Evolutionary conservation across 2,329 filamentous ascomycete species (phyloP).

Genomic region (Magnaporthiopsis rhizophila): DNA sequence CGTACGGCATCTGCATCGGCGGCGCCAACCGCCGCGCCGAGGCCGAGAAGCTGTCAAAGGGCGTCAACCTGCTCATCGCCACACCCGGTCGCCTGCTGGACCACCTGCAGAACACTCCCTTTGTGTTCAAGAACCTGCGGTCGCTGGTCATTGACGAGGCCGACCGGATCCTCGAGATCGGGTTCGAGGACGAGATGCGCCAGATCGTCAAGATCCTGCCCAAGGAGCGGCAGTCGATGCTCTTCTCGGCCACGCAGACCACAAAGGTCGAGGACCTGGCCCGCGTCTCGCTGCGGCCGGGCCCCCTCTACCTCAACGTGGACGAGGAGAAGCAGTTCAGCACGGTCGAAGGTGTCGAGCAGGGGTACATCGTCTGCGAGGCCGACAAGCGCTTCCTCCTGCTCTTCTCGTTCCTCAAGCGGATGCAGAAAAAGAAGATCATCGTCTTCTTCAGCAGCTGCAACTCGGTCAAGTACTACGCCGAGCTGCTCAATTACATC

Average conservation of each 20-base stretch:
- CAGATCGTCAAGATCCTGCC: constrained; percentile 93
- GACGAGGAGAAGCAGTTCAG: constrained; percentile 70
- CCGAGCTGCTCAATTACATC: constrained; percentile 94
- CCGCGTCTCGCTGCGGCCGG: constrained; percentile 81
- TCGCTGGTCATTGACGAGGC: constrained; percentile 94
- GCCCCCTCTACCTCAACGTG: constrained; percentile 94
- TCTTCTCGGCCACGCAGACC: constrained; percentile 98
- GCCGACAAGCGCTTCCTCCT: constrained; percentile 89
- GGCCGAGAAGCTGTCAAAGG: constrained; percentile 88
- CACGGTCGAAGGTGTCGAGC: constrained; percentile 88
- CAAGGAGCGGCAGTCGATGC: constrained; percentile 83
- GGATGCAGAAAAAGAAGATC: constrained; percentile 90
- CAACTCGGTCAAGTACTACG: constrained; percentile 91
- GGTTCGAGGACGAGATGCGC: constrained; percentile 97
- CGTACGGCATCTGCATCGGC: constrained; percentile 68
- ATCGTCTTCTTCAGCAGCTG: constrained; percentile 95
- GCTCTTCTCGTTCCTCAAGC: constrained; percentile 89
- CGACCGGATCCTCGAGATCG: constrained; percentile 91
- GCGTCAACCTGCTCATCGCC: constrained; percentile 88
- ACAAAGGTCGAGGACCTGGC: constrained; percentile 98
- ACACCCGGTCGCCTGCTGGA: constrained; percentile 90
- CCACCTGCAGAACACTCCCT: constrained; percentile 88
- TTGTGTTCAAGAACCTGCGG: constrained; percentile 87
- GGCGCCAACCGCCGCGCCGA: constrained; percentile 87
- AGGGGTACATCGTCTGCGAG: constrained; percentile 92